Evolutionary conservation across 1,139 yeast genomes (phyloP), one percentile per base, ranked within the genome.

Genomic region (Saccharomycopsis phalli): DNA sequence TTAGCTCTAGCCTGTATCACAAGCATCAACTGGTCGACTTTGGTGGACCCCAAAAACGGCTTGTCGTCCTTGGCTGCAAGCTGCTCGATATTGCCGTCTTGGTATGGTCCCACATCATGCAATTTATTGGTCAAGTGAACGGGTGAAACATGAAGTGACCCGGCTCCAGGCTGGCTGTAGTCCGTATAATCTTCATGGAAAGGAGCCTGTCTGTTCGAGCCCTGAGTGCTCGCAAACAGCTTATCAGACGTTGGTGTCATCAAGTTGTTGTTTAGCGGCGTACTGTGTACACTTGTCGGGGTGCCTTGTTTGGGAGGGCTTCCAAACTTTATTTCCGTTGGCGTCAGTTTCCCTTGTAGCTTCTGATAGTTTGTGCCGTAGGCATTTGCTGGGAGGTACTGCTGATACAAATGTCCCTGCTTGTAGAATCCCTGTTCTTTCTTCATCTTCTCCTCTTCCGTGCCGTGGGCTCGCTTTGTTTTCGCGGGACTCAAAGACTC

Each of bases 21-120:
- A 44, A 87, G 66, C 95, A 87, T 84, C 54, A 87, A 63, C 53
- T 81, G 93, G 58, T 87, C 96, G 32, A 87, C 84, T 55, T 81
- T 81, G 0, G 95, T 84, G 2, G 91, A 87, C 0, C 95, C 95
- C 13, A 84, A 60, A 26, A 79, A 62, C 4, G 88, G 88, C 37
- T 80, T 63, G 2, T 77, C 81, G 18, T 30, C 21, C n/a, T 20
- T 18, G 19, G n/a, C 13, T n/a, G 32, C 25, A 16, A 23, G 7
- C 18, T 23, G 21, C 19, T 36, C 11, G 3, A 13, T n/a, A 5
- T 4, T n/a, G 14, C n/a, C 29, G 5, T 5, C 14, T 8, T 11
- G 29, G 13, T 26, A 26, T 4, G 29, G 5, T 10, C 5, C 13
- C 13, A n/a, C 4, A n/a, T 6, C 14, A 4, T 26, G 29, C 14